Conservation (phyloP, 345 rosid genomes). For the Salix exigua region DNA sequence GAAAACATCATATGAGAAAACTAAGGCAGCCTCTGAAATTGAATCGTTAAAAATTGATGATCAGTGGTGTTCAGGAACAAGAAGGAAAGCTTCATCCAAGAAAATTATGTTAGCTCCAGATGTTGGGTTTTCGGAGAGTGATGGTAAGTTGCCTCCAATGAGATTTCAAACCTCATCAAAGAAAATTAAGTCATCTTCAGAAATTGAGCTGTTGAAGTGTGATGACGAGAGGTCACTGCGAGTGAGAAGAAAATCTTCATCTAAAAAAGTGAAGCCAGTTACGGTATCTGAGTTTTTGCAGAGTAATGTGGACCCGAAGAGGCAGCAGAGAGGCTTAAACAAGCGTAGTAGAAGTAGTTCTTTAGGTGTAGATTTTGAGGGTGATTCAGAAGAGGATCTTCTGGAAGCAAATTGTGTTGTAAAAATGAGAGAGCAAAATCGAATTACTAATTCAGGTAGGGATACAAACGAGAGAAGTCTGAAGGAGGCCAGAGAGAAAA, state of each 20-base stretch:
- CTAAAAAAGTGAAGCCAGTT: slow-evolving; percentile 13
- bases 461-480: slow-evolving; percentile 8
- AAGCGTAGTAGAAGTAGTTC: slow-evolving; percentile 1
- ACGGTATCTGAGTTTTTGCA: slow-evolving; percentile 6
- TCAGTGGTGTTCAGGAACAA: background rate
- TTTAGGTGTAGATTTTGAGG: slow-evolving; percentile 8
- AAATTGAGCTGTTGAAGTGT: background rate
- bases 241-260: background rate
- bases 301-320: slow-evolving; percentile 19
- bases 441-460: slow-evolving; percentile 1
- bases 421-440: slow-evolving; percentile 20
- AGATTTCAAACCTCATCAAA: background rate
- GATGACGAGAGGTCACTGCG: background rate
- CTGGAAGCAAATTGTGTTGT: slow-evolving; percentile 20
- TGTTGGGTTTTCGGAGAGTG: background rate
- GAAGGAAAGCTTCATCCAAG: background rate
- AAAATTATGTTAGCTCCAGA: background rate
- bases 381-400: slow-evolving; percentile 21
- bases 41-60: background rate
- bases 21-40: background rate
- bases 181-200: background rate
- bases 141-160: background rate
- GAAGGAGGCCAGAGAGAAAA: slow-evolving; percentile 2
- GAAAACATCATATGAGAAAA: background rate
- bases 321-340: slow-evolving; percentile 10